Evolutionary conservation across 805 yeast genomes (phyloP), one percentile per base, ranked within the genome.

Genomic region (Candida orba): DNA sequence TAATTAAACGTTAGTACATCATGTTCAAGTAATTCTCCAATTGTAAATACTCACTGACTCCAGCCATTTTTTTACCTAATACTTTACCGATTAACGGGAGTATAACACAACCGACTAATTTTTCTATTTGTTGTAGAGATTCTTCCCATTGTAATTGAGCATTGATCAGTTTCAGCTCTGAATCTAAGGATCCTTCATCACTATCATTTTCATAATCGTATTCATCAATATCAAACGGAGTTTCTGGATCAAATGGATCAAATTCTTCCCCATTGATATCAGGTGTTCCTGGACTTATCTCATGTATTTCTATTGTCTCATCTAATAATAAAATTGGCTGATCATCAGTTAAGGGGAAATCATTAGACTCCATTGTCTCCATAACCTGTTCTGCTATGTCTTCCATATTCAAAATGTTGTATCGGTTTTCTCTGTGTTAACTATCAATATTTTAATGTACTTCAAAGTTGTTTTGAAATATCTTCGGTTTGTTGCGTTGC

Each of bases 91-190:
- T 52, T 46, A 82, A 56, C 2, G 93, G 93, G 41, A 83, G 64
- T 31, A 83, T 53, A 13, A 84, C 77, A 60, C 78, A 70, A 43
- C 73, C 75, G 30, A 81, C 60, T 31, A 81, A 68, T n/a, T 75
- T 74, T 34, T 69, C 69, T 44, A 84, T 56, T 58, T 83, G 89
- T 37, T 65, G 64, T 39, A 83, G 48, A 31, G 83, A 78, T 52
- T 79, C 84, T 41, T 82, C 84, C 89, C 89, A 83, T 53, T 83
- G 87, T 50, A 77, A 71, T 52, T 81, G 84, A 1, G 86, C 81
- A 31, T 76, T 63, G 17, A 59, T 48, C 38, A 65, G 43, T 8
- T 58, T 60, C 12, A 55, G 47, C 29, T 62, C 63, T 1, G 42
- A 43, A 22, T 56, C 58, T 3, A 51, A 32, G 4, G 46, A 41